These are phyloP conservation scores for Euphrasia confusa DNA, from an alignment of 257 asterid species.

Conservation along the genomic window DNA sequence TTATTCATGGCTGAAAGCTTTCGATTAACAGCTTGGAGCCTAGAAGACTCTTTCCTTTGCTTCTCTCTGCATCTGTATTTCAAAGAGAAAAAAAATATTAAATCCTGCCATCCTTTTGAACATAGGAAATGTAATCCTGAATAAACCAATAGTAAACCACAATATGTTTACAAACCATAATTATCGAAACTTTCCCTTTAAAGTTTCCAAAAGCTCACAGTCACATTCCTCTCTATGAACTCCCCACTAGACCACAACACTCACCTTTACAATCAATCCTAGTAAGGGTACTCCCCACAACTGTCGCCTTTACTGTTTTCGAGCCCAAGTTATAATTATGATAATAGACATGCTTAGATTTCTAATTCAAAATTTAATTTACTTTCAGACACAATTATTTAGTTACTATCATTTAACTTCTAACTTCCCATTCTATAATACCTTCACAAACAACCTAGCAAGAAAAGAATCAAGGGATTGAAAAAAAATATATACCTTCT, in stretches of 20 bases:
- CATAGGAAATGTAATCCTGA: not conserved
- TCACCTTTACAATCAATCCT: too few species aligned
- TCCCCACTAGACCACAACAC: too few species aligned
- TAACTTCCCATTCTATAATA: not conserved
- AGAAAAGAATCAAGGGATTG: not conserved
- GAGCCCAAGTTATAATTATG: too few species aligned
- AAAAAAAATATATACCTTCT: conserved; percentile 48
- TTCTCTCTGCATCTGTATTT: conserved; percentile 81
- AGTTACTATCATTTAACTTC: not conserved
- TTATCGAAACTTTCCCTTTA: too few species aligned
- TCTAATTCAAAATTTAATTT: not conserved
- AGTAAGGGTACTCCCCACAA: too few species aligned
- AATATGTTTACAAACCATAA: too few species aligned
- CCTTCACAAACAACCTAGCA: not conserved
- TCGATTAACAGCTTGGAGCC: conserved; percentile 79
- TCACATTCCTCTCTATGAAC: too few species aligned
- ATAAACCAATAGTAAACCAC: too few species aligned
- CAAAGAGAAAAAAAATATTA: conserved; percentile 17
- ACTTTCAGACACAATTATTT: not conserved
- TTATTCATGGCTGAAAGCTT: conserved; percentile 92
- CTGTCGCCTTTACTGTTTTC: too few species aligned
- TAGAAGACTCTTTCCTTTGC: conserved; percentile 82
- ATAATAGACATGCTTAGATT: too few species aligned
- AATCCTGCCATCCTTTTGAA: conserved; percentile 3
- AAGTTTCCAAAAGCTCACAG: too few species aligned